Conservation (phyloP, 345 rosid genomes). For the Reutealis trisperma region DNA sequence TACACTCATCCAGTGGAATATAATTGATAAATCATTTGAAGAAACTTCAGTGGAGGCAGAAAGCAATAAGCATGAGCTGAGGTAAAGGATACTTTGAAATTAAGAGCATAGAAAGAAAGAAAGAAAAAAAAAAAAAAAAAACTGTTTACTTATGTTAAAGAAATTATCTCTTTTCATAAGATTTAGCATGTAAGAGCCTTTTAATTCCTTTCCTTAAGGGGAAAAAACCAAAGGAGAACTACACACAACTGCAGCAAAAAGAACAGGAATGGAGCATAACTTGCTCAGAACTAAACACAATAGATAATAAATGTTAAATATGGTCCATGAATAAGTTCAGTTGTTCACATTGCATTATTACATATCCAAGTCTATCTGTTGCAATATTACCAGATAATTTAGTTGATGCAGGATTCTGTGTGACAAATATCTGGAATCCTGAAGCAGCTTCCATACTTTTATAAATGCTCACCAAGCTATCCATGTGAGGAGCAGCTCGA, state of each 20-base stretch:
- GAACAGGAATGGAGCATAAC: background rate
- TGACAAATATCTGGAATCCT: conserved; percentile 58
- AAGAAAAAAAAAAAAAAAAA: too few relatives aligned
- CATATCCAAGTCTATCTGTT: background rate
- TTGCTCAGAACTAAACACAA: background rate
- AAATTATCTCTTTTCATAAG: background rate
- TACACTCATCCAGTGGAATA: background rate
- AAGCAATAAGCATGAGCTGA: background rate
- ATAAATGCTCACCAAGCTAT: conserved; percentile 80
- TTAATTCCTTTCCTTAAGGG: background rate
- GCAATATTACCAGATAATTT: conserved; percentile 47
- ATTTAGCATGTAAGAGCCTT: background rate
- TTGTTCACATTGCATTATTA: background rate
- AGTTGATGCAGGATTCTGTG: conserved; percentile 43
- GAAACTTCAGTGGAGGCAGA: background rate
- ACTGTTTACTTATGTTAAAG: too few relatives aligned
- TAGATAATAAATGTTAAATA: background rate
- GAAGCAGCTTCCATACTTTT: conserved; percentile 90
- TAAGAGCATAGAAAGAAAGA: too few relatives aligned
- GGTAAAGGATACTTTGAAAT: too few relatives aligned
- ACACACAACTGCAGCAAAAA: background rate
- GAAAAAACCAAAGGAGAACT: background rate
- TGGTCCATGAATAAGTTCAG: background rate
- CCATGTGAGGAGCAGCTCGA: conserved; percentile 93
- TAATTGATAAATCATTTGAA: background rate